Evolutionary conservation across 1,284 basidiomycete species (phyloP).

Genomic region (Anthracocystis panici-leucophaei): DNA sequence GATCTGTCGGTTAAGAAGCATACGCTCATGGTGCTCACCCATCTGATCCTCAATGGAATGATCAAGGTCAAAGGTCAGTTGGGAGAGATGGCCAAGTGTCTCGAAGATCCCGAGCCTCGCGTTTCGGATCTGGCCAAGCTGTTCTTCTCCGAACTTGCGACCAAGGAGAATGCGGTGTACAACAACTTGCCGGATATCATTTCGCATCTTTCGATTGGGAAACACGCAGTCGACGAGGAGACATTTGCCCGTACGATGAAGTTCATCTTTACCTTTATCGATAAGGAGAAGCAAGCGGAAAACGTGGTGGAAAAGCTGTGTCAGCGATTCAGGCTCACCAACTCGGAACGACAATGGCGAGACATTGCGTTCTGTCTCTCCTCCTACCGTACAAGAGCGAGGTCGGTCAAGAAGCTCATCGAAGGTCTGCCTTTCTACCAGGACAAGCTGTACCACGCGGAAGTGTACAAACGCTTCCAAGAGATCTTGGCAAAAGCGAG

Average conservation of each 20-base stretch:
- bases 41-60: constrained; percentile 98
- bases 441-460: constrained; percentile 91
- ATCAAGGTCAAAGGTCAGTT: constrained; percentile 99
- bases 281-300: constrained; percentile 76
- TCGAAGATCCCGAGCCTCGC: constrained; percentile 90
- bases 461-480: constrained; percentile 84
- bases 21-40: constrained; percentile 97
- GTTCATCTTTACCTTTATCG: constrained; percentile 96
- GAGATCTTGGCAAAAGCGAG: constrained; percentile 82
- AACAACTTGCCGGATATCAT: constrained; percentile 84
- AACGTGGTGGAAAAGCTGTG: constrained; percentile 70
- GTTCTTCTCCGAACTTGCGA: constrained; percentile 95
- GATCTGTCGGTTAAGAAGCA: constrained; percentile 97
- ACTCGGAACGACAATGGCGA: constrained; percentile 93
- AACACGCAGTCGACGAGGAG: constrained; percentile 93
- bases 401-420: constrained; percentile 94
- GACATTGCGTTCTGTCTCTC: constrained; percentile 97
- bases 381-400: constrained; percentile 97
- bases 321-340: constrained; percentile 80
- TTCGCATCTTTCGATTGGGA: constrained; percentile 85
- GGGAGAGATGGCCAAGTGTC: constrained; percentile 98
- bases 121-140: constrained; percentile 93
- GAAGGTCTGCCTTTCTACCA: constrained; percentile 80
- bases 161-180: constrained; percentile 98
- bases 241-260: constrained; percentile 91